Base-by-base conservation (phyloP, 2,329 filamentous ascomycete species). In the Claviceps sp. region DNA sequence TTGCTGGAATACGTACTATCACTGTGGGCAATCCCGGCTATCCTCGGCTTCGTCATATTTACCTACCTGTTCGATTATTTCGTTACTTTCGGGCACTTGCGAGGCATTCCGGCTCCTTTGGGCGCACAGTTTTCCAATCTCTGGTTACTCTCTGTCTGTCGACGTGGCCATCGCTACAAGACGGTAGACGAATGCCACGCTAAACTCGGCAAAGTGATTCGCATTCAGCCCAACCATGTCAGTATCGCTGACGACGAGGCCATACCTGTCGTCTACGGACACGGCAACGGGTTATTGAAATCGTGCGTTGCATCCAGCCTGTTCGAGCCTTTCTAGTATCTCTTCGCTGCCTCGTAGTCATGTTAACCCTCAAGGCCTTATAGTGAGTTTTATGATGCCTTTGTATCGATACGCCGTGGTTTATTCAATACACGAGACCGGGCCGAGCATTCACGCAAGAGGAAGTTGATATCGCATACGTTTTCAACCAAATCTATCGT, bases 361-460 rank as follows among this genome's bases (percentile, higher is more conserved):
- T 20, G 9, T 37, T 18, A 53, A 37, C 9, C 3, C 9, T 4
- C 16, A 6, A 18, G 30, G 30, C 30, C 9, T 34, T 45, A 4
- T 44, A 88, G 85, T 43, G 83, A 91, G 2, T 95, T 90, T 70
- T 95, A 95, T 61, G 88, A 95, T 61, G 86, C 87, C 48, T 95
- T 95, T 60, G 88, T 95, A 51, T 90, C 86, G 13, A 94, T 95
- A 62, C 79, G 78, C 49, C 80, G 87, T 13, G 88, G 88, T 20
- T 75, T 96, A 13, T 96, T 95, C 79, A 95, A 94, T 67, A 95
- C 89, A 0, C 77, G 90, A 37, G 81, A 90, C 68, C 79, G 90
- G 48, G 73, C 74, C 0, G 87, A 95, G 62, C 89, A 96, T 66
- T 84, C 84, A 0, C 82, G 89, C 56, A 96, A 95, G 76, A 81